phyloP scores from a whole-genome alignment of 1,284 basidiomycete species.

The Ceratobasidium papillatum region DNA sequence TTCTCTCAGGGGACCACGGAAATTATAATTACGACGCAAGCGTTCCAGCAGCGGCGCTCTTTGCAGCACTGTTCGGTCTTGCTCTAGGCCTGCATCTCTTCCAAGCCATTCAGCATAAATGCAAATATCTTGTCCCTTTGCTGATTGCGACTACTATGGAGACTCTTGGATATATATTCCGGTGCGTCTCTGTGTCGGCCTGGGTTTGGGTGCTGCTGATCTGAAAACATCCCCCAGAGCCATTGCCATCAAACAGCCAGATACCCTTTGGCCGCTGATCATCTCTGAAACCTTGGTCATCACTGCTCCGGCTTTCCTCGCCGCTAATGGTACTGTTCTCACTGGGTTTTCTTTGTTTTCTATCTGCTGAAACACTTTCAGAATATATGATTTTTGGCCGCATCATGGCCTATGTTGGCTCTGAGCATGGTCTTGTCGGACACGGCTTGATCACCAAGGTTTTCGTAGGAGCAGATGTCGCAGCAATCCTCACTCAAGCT shows the following conservation, averaged over 20 bases:
- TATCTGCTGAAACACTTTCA: conserved; percentile 2
- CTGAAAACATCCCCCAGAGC: neutral
- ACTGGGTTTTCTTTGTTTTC: neutral
- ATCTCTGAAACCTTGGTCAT: conserved; percentile 41
- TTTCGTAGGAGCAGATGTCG: conserved; percentile 42
- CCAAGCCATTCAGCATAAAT: conserved; percentile 24
- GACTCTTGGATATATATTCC: conserved; percentile 32
- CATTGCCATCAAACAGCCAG: conserved; percentile 40
- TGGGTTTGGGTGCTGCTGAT: neutral
- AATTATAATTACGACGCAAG: conserved; percentile 41
- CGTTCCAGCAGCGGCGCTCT: conserved; percentile 35
- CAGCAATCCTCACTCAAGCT: conserved; percentile 43
- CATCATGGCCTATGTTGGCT: conserved; percentile 44
- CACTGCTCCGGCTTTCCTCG: conserved; percentile 44
- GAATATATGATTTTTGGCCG: conserved; percentile 45
- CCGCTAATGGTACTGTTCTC: conserved; percentile 36
- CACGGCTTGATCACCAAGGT: conserved; percentile 43
- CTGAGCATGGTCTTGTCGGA: conserved; percentile 39
- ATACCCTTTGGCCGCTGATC: conserved; percentile 33
- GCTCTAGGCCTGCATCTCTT: conserved; percentile 27
- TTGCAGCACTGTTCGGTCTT: conserved; percentile 32
- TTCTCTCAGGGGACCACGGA: conserved; percentile 8
- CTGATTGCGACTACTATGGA: conserved; percentile 29
- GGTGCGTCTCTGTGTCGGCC: neutral
- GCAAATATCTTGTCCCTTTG: conserved; percentile 32